Conservation (phyloP, 2,329 filamentous ascomycete genomes). For the Ascochyta koolunga region DNA sequence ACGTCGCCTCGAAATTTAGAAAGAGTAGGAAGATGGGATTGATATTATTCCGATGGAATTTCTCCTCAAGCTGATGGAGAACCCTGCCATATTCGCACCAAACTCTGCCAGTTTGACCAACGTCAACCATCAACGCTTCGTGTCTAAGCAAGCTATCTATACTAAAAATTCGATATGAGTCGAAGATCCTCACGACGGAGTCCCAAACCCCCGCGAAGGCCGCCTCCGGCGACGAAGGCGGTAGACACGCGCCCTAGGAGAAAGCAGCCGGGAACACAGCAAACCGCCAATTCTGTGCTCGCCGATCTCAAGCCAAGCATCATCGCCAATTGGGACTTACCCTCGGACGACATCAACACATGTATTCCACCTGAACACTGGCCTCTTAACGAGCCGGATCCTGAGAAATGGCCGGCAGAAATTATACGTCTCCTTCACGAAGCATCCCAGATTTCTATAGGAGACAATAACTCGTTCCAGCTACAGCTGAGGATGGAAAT, state of each 20-base stretch:
- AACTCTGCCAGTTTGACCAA: not conserved
- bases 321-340: conserved; percentile 3
- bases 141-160: not conserved
- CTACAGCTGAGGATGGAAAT: not conserved
- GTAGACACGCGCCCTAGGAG: not conserved
- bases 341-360: not conserved
- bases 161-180: not conserved
- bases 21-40: not conserved
- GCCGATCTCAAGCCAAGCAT: not conserved
- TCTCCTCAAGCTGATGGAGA: not conserved
- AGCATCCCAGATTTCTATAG: not conserved
- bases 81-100: not conserved
- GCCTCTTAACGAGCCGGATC: conserved; percentile 1
- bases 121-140: not conserved
- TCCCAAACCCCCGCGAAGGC: not conserved
- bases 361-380: not conserved
- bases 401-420: conserved; percentile 3
- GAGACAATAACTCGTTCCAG: not conserved
- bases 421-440: conserved; percentile 5
- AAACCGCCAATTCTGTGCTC: not conserved
- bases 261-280: not conserved
- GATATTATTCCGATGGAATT: not conserved
- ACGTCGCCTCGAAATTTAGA: not conserved
- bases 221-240: not conserved
- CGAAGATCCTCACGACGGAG: not conserved